Evolutionary conservation across 495 filamentous ascomycete species (phyloP).

Genomic region (Echria macrotheca): DNA sequence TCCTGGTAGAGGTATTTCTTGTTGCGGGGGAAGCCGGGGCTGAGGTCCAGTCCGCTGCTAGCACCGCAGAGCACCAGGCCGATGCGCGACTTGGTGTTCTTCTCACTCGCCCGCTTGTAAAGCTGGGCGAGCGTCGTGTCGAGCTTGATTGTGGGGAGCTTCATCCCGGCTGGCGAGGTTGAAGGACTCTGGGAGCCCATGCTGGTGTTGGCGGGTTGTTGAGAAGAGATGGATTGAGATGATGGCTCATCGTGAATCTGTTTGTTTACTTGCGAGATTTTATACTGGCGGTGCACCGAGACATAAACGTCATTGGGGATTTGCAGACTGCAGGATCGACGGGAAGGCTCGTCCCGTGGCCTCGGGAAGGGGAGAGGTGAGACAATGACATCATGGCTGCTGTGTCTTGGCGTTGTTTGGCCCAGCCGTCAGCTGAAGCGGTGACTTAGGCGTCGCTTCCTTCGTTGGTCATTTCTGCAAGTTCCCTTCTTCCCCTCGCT

Average conservation of each 20-base stretch:
- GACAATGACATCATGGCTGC: constrained; percentile 4
- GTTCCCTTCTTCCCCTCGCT: too few relatives aligned
- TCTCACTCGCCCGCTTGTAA: constrained; percentile 16
- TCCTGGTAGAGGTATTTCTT: constrained; percentile 33
- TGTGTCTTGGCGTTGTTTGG: too few relatives aligned
- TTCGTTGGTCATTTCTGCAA: too few relatives aligned
- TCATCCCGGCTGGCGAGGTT: not conserved
- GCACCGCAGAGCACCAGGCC: constrained; percentile 23
- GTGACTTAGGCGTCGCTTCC: too few relatives aligned
- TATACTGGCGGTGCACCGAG: not conserved
- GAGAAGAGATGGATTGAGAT: not conserved
- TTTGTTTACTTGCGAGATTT: not conserved
- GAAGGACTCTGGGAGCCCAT: constrained; percentile 11
- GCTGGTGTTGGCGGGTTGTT: not conserved
- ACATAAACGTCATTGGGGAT: not conserved
- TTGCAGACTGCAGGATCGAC: too few relatives aligned
- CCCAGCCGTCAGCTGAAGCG: too few relatives aligned
- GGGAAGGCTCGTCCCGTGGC: not conserved
- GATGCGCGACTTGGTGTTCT: constrained; percentile 12
- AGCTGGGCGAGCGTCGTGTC: constrained; percentile 31
- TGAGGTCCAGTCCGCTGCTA: constrained; percentile 20
- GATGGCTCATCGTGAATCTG: not conserved
- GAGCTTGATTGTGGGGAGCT: constrained; percentile 26
- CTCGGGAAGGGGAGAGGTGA: not conserved
- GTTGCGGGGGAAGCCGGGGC: constrained; percentile 24